These are phyloP conservation scores for Dioszegia hungarica DNA, from an alignment of 768 basidiomycete genomes.

Conservation along the genomic window DNA sequence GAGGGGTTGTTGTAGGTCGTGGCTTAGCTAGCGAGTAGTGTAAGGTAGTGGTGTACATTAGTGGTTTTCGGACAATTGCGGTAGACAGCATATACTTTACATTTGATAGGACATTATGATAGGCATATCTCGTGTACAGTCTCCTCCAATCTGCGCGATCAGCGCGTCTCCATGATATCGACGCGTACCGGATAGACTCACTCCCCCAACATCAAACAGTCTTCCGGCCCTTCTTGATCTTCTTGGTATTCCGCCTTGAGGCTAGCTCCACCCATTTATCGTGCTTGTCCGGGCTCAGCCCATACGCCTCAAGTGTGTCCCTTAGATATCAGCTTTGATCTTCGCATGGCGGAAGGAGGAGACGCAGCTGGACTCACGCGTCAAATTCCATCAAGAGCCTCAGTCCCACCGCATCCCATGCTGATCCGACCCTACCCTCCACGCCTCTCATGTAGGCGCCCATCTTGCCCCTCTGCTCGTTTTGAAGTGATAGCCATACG, in stretches of 20 bases:
- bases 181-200: neutral
- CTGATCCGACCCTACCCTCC: constrained; percentile 21
- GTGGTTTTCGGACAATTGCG: neutral
- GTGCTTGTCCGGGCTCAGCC: constrained; percentile 29
- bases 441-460: constrained; percentile 28
- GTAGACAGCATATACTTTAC: neutral
- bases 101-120: neutral
- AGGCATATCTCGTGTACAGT: neutral
- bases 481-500: constrained; percentile 27
- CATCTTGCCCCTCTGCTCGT: constrained; percentile 22
- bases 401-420: constrained; percentile 33
- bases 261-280: constrained; percentile 40
- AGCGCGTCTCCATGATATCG: too few relatives aligned
- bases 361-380: constrained; percentile 13
- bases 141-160: too few relatives aligned
- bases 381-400: constrained; percentile 25
- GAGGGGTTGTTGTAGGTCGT: constrained; percentile 15
- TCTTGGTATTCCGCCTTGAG: constrained; percentile 22
- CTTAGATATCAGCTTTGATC: neutral
- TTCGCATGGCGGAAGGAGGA: neutral
- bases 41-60: neutral
- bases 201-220: neutral
- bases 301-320: constrained; percentile 13
- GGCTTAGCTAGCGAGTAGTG: neutral
- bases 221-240: constrained; percentile 18